These are phyloP conservation scores for Allomyces macrogynus DNA, from an alignment of 192 early-diverging fungal genomes.

Conservation along the genomic window DNA sequence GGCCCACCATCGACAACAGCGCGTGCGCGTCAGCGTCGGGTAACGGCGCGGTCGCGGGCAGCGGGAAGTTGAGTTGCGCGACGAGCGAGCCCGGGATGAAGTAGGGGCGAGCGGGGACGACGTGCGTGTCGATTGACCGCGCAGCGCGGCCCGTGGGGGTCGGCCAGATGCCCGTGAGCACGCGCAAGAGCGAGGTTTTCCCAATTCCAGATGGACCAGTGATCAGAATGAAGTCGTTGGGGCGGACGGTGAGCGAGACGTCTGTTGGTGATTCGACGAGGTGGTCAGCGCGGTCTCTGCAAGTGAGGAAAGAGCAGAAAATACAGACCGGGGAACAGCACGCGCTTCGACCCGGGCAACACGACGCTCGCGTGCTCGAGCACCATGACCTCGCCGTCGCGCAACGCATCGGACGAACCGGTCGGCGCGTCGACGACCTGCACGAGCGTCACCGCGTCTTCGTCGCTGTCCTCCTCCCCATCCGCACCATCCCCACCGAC, in stretches of 20 bases:
- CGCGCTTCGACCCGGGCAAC: too few relatives aligned
- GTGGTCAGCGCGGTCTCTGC: neutral
- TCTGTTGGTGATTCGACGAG: neutral
- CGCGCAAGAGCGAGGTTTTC: neutral
- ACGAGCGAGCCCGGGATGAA: neutral
- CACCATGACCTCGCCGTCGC: neutral
- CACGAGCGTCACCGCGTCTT: neutral
- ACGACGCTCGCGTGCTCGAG: too few relatives aligned
- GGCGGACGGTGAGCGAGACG: neutral
- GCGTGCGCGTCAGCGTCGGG: neutral
- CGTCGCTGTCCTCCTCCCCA: neutral
- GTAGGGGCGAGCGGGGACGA: neutral
- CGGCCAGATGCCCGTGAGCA: neutral
- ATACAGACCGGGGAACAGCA: too few relatives aligned
- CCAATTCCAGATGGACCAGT: neutral
- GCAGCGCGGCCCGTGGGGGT: neutral
- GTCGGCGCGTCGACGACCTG: neutral
- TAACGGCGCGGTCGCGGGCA: neutral
- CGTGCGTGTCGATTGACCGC: neutral
- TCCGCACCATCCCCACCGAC: neutral
- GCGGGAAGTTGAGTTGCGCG: neutral
- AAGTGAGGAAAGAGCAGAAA: neutral
- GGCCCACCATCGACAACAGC: neutral
- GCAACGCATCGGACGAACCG: neutral
- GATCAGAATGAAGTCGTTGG: neutral